Percentiles rank a stretch among this genome's conserved stretches.
Conservation (phyloP, 768 basidiomycete genomes). For the Mycena maculata region DNA sequence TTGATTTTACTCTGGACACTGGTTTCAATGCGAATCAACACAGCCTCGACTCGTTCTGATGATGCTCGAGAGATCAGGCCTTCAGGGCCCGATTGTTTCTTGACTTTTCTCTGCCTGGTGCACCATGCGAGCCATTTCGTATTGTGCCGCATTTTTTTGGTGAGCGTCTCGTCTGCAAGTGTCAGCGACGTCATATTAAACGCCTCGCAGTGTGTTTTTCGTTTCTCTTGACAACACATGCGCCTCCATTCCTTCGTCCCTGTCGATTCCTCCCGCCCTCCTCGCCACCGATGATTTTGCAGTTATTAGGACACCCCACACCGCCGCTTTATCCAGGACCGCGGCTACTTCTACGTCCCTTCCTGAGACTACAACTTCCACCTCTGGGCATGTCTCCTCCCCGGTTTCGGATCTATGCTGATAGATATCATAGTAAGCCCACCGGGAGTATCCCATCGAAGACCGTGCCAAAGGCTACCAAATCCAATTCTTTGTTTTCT, state of each 20-base stretch:
- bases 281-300: conserved; percentile 9
- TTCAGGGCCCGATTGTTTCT: conserved; percentile 6
- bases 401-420: no score
- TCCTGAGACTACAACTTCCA: neutral
- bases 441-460: neutral
- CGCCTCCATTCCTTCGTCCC: conserved; percentile 7
- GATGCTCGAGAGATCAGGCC: no score
- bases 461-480: neutral
- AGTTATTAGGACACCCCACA: neutral
- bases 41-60: no score
- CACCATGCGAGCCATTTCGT: conserved; percentile 14
- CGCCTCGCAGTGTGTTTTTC: neutral
- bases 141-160: conserved; percentile 2
- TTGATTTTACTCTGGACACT: no score
- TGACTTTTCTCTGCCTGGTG: conserved; percentile 7
- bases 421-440: no score
- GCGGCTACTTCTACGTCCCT: neutral
- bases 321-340: neutral
- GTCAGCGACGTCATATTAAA: neutral
- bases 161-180: neutral
- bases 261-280: neutral
- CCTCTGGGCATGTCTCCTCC: no score
- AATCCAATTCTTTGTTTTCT: no score
- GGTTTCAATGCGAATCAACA: no score
- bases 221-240: neutral